Conservation (phyloP, 1,284 basidiomycete genomes). For the Sporisorium reilianum region DNA sequence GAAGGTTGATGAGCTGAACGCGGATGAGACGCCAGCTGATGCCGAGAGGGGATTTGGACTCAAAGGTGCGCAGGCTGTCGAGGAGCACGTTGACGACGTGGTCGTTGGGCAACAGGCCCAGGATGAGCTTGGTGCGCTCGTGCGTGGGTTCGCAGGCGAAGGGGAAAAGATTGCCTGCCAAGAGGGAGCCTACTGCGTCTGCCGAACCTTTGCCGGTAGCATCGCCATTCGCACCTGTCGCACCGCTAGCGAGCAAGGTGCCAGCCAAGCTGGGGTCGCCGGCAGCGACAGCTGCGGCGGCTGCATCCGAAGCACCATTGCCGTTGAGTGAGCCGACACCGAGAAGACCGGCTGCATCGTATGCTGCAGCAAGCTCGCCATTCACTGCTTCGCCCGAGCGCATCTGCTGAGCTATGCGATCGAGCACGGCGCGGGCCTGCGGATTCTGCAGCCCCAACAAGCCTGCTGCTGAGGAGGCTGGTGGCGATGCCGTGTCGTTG, state of each 20-base stretch:
- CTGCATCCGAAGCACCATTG: slow-evolving; percentile 7
- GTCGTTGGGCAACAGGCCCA: slow-evolving; percentile 57
- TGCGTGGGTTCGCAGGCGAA: slow-evolving; percentile 31
- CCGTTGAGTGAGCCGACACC: neutral
- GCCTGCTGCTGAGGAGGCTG: slow-evolving; percentile 4
- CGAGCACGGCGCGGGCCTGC: slow-evolving; percentile 57
- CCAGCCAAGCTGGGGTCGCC: slow-evolving; percentile 18
- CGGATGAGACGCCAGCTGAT: slow-evolving; percentile 62
- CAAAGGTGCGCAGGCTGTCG: slow-evolving; percentile 57
- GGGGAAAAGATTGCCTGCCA: slow-evolving; percentile 26
- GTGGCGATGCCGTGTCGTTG: slow-evolving; percentile 17
- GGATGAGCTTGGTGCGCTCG: slow-evolving; percentile 46
- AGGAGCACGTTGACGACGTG: slow-evolving; percentile 61
- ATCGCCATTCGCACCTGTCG: slow-evolving; percentile 5
- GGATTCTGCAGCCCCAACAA: slow-evolving; percentile 47
- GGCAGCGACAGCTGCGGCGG: slow-evolving; percentile 21
- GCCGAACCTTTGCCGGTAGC: slow-evolving; percentile 8
- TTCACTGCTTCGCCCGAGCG: slow-evolving; percentile 22
- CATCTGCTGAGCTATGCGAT: slow-evolving; percentile 58
- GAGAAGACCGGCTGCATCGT: slow-evolving; percentile 1
- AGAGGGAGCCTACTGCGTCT: slow-evolving; percentile 22
- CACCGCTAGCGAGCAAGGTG: slow-evolving; percentile 8
- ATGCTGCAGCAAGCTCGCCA: slow-evolving; percentile 9
- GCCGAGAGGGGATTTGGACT: slow-evolving; percentile 51
- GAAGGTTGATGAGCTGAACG: slow-evolving; percentile 57